These are phyloP conservation scores for Kwoniella mangroviensis DNA, from an alignment of 768 basidiomycete species.

Conservation along the genomic window DNA sequence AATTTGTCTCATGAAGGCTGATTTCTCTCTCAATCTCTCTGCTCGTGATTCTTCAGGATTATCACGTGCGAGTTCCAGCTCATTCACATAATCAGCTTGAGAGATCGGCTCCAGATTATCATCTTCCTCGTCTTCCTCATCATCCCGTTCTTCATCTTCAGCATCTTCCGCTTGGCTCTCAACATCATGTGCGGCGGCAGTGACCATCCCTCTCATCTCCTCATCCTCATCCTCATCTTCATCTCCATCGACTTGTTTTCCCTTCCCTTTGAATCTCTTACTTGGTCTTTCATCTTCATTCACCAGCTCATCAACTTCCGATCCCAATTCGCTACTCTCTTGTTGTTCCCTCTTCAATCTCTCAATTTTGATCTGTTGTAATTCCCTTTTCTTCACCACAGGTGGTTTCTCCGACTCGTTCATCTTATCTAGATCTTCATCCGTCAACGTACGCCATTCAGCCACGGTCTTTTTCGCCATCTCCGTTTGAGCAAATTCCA, in stretches of 20 bases:
- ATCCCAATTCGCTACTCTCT: conserved; percentile 53
- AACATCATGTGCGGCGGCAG: neutral
- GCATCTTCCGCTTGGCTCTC: neutral
- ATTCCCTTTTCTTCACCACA: conserved; percentile 34
- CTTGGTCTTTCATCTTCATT: conserved; percentile 7
- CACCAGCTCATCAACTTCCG: conserved; percentile 37
- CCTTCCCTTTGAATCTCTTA: conserved; percentile 42
- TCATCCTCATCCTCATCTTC: neutral
- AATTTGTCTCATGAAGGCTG: conserved; percentile 20
- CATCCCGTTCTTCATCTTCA: conserved; percentile 12
- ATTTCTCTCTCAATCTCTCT: conserved; percentile 28
- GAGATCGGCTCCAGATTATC: conserved; percentile 21
- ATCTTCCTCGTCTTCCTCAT: conserved; percentile 40
- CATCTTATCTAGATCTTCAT: conserved; percentile 32
- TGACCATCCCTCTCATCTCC: conserved; percentile 8
- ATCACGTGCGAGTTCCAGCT: conserved; percentile 25
- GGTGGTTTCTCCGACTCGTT: conserved; percentile 43
- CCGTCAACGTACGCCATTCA: conserved; percentile 78
- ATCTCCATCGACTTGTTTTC: too few relatives aligned
- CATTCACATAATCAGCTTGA: conserved; percentile 25
- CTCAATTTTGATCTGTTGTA: conserved; percentile 32
- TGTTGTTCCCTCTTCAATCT: conserved; percentile 25
- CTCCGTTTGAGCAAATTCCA: conserved; percentile 90
- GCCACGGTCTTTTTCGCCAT: conserved; percentile 82
- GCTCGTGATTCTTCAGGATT: conserved; percentile 30